These are phyloP conservation scores for Colletotrichum cereale DNA, from an alignment of 2,329 filamentous ascomycete species.

Conservation along the genomic window DNA sequence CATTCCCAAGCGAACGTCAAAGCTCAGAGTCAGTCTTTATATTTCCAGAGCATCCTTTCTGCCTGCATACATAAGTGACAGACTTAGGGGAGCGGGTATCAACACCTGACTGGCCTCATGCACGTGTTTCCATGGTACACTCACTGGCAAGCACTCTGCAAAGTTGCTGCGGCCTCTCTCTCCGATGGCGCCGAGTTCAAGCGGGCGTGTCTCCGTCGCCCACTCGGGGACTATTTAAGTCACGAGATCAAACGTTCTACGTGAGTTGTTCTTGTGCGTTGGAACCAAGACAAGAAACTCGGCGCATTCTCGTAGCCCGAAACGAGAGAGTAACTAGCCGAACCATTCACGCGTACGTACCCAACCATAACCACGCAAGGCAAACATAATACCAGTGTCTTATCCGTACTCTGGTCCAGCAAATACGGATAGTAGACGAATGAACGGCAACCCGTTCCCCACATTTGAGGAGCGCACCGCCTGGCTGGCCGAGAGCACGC, in stretches of 20 bases:
- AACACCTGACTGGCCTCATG: not conserved
- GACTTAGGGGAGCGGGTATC: not conserved
- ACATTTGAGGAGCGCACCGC: not conserved
- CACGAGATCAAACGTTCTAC: not conserved
- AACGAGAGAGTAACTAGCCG: too few species aligned
- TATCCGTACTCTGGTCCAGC: not conserved
- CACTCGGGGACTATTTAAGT: not conserved
- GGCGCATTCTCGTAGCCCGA: not conserved
- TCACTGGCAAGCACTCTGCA: not conserved
- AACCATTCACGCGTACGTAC: not conserved
- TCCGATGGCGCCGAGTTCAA: not conserved
- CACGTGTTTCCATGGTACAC: not conserved
- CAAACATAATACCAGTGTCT: not conserved
- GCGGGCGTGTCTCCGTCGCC: not conserved
- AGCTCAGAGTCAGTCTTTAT: too few species aligned
- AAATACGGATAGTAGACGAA: not conserved
- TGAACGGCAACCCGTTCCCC: not conserved
- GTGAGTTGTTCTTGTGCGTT: not conserved
- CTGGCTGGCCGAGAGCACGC: not conserved
- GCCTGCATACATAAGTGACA: not conserved
- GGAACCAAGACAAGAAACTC: not conserved
- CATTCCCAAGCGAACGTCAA: not conserved
- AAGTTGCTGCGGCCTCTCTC: not conserved
- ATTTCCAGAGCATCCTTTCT: too few species aligned
- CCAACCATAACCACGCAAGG: not conserved